Evolutionary conservation across 257 asterid species (phyloP), one percentile per base, ranked within the genome.

Genomic region (Mentha longifolia): DNA sequence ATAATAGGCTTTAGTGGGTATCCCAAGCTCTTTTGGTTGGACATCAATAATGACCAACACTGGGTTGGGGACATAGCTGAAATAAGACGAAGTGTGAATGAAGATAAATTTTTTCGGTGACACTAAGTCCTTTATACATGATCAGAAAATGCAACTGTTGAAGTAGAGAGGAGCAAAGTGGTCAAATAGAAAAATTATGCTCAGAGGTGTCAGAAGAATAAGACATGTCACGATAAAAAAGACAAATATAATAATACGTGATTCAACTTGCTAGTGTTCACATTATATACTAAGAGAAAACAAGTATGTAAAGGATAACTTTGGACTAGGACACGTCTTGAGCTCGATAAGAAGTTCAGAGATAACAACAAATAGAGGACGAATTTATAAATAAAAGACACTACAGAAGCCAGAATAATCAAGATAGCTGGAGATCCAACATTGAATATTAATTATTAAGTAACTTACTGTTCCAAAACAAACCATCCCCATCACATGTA

Each of bases 21-120:
- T 89, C 31, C 98, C 96, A 16, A 89, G 84, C 81, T 92, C 98
- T 76, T 84, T 84, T n/a, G 98, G 97, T 77, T 89, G 92, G 42
- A 92, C 98, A 61, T 92, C 98, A 66, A 92, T 88, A 54, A 92
- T 92, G 62, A 90, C 98, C 80, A 92, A 69, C 55, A 92, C 96
- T 6, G 96, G 97, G 68, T 85, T 88, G 11, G 96, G 89, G 61
- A 89, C 98, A 78, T 92, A 90, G 78, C 93, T 90, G 83, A 79
- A 86, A 70, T 37, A 35, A 22, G 43, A 77, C 50, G 73, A 71
- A 17, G 10, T 59, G 30, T 65, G 7, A 59, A 30, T 71, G 46
- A 42, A 57, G 64, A 70, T n/a, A 25, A 35, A 15, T 41, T 41
- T 11, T 41, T 42, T 30, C 11, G 15, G 42, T 62, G 73, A 22